Base-by-base conservation (phyloP, 2,329 filamentous ascomycete species). In the Colletotrichum sp. region DNA sequence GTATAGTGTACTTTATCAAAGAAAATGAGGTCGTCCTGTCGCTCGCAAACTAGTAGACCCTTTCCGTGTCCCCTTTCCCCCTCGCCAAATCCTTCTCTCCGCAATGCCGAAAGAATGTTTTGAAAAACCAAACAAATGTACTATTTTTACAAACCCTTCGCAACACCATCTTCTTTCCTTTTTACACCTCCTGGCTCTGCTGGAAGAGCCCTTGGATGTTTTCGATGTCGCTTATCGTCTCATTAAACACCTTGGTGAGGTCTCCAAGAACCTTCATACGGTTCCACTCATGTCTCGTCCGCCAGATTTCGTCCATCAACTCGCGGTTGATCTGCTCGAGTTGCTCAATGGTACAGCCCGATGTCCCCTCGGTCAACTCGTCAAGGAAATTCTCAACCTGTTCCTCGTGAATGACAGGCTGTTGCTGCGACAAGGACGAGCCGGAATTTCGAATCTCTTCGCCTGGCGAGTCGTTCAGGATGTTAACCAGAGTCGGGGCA, bases 281-380 rank as follows among this genome's bases (percentile, higher is more conserved):
- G 85, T 99, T 97, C 92, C 95, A 97, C 81, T 98, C 93, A 64
- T 92, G 90, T 66, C 96, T 91, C 76, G 90, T 91, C 76, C 89
- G 90, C 97, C 97, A 99, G 60, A 99, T 91, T 78, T 93, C 92
- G 76, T 96, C 94, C 96, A 99, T 99, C 78, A 99, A 88, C 79
- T 94, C 92, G 9, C 96, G 93, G 83, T 96, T 96, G 83, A 98
- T 93, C 85, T 99, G 96, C 87, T 99, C 96, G 24, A 99, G 88
- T 84, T 99, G 96, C 86, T 99, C 97, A 68, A 99, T 95, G 0
- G 93, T 95, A 83, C 95, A 95, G 1, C 95, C 95, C 24, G 92
- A 93, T 3, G 95, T 96, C 60, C 89, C 88, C 32, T 90, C 86
- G 0, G 93, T 92, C 39, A 98, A 87, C 49, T 92, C 88, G 1